Conservation (phyloP, 176 grass and related monocot genomes). For the Microstegium vimineum region DNA sequence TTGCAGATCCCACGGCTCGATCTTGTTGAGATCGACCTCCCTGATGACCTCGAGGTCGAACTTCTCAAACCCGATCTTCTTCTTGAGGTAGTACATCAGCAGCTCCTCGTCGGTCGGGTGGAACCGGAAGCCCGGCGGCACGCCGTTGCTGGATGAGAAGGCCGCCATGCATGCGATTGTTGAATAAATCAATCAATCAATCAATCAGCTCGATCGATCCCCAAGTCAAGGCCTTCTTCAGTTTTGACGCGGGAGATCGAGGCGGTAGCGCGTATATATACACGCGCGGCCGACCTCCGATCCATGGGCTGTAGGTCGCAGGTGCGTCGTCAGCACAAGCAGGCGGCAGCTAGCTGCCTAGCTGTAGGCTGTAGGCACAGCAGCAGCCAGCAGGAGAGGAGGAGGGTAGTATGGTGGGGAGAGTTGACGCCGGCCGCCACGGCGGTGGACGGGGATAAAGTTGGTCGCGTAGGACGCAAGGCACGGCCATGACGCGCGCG, state of each 20-base stretch:
- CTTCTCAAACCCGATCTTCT: slow-evolving; percentile 89
- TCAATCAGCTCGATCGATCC: not conserved
- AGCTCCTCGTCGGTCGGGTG: slow-evolving; percentile 98
- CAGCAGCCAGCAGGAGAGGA: not conserved
- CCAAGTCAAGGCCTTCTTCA: slow-evolving; percentile 5
- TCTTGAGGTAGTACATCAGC: slow-evolving; percentile 94
- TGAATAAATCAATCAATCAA: too few species aligned
- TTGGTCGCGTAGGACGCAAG: slow-evolving; percentile 74
- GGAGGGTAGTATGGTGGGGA: not conserved
- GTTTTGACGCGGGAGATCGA: slow-evolving; percentile 48
- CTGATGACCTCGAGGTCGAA: slow-evolving; percentile 93
- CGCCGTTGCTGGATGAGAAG: slow-evolving; percentile 81
- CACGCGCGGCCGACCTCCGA: not conserved
- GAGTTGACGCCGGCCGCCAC: slow-evolving; percentile 95
- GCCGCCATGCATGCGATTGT: slow-evolving; percentile 27
- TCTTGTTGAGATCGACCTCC: slow-evolving; percentile 98
- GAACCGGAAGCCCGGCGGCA: slow-evolving; percentile 96
- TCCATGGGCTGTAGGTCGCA: slow-evolving; percentile 15
- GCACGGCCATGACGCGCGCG: slow-evolving; percentile 42
- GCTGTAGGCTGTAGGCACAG: not conserved
- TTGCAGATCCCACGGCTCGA: slow-evolving; percentile 99
- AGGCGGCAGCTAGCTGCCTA: too few species aligned
- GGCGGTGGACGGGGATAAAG: slow-evolving; percentile 77
- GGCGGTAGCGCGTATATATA: slow-evolving; percentile 42
- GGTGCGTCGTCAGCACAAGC: slow-evolving; percentile 8